Evolutionary conservation across 257 asterid genomes (phyloP).

Genomic region (Coffea canephora): DNA sequence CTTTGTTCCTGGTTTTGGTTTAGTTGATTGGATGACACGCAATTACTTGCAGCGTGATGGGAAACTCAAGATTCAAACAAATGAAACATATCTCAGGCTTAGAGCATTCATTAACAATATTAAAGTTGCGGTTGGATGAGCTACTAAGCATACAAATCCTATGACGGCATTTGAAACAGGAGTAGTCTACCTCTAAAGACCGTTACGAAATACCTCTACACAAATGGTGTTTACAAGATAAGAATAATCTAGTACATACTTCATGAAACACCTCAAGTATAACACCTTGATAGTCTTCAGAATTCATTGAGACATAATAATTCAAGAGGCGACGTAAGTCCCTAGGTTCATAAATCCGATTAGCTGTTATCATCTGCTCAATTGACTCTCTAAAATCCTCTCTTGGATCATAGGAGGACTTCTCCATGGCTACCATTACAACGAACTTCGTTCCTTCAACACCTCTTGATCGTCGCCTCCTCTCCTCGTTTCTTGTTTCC

Average conservation of each 20-base stretch:
- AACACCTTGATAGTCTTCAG: constrained; percentile 51
- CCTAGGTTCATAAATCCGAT: constrained; percentile 44
- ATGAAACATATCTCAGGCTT: background rate
- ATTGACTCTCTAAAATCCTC: constrained; percentile 74
- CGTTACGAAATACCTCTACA: constrained; percentile 10
- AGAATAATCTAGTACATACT: constrained; percentile 60
- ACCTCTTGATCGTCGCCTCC: constrained; percentile 25
- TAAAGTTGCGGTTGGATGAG: background rate
- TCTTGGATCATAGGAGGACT: constrained; percentile 61
- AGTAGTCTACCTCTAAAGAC: constrained; percentile 4
- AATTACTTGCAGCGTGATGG: background rate
- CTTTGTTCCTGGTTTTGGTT: background rate
- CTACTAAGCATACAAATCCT: background rate
- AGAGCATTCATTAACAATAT: background rate
- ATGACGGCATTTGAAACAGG: background rate
- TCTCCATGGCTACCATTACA: constrained; percentile 76
- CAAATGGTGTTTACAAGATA: constrained; percentile 29
- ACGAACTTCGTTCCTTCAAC: constrained; percentile 42
- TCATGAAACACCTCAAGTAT: constrained; percentile 74
- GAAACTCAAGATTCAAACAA: background rate
- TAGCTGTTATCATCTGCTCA: constrained; percentile 53
- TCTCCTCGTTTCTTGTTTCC: constrained; percentile 28
- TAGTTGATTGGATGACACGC: background rate
- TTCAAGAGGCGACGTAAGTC: constrained; percentile 62
- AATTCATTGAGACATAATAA: constrained; percentile 60